Evolutionary conservation across 1,284 basidiomycete species (phyloP), one percentile per base, ranked within the genome.

Genomic region (Apiotrichum gamsii): DNA sequence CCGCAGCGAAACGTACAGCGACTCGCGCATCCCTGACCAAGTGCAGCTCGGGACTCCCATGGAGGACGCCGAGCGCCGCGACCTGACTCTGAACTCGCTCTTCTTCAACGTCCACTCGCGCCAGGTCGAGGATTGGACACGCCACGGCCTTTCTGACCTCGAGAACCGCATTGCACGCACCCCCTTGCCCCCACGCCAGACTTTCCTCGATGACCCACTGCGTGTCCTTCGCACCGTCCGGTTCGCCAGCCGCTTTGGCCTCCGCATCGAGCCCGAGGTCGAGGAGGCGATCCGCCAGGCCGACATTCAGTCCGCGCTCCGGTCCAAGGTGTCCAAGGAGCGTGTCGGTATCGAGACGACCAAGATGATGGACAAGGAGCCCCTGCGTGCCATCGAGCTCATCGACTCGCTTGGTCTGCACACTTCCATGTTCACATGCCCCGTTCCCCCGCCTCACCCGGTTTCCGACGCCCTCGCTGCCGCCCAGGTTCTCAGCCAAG

Each of bases 81-180:
- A 99, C 68, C 83, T 89, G 25, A 98, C 95, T 0, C 94, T 98
- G 70, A 99, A 99, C 65, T 78, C 95, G 0, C 74, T 99, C 13
- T 97, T 98, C 72, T 98, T 93, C 75, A 98, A 99, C 57, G 81
- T 98, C 0, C 91, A 97, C 62, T 83, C 86, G 1, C 78, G 83
- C n/a, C 60, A 75, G 10, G 83, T 99, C 2, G 95, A 99, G 68
- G 95, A 99, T 70, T 80, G 80, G 61, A 96, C 91, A 1, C 81
- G 78, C 24, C 64, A 90, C 83, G 95, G 95, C 9, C 72, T 97
- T 24, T 71, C 80, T 13, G 95, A 99, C 72, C 75, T 99, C 2
- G 76, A 77, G n/a, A 72, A 77, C 23, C 86, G 87, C 1, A 75
- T 90, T 30, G 84, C 97, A 36, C 80, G 95, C 14, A 98, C 95